Base-by-base conservation (phyloP, 306 rosid species). In the Quercus alba region DNA sequence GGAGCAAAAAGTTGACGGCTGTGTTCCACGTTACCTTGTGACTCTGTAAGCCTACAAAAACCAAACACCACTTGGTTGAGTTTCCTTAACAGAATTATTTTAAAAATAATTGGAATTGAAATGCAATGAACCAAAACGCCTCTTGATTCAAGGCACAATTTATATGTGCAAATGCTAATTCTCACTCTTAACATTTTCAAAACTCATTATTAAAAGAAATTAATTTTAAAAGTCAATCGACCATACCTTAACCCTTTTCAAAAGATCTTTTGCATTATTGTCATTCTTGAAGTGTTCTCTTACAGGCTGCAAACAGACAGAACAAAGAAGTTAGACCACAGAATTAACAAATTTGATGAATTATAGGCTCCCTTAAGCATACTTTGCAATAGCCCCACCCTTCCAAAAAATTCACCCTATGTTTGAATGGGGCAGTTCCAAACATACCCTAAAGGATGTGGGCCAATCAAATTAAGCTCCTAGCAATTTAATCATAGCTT, bases 201-300 rank as follows among this genome's bases (percentile, higher is more conserved):
- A 44, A 55, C n/a, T 17, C 64, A 13, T 8, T 9, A 75, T 21
- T 73, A 56, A 12, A 3, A 23, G 5, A 13, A 46, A 17, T 25
- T 8, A 35, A 59, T 55, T 59, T 52, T 41, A 41, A 7, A 5
- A 74, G 1, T 2, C 59, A 30, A 78, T 74, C 5, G 35, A 82
- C 59, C 73, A 81, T 80, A 91, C 98, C 98, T 90, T 90, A 67
- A 93, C 92, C 76, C 86, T 88, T 82, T 84, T 89, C 28, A 93
- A 83, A 7, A 93, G 92, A 67, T 90, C 90, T 77, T 81, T 91
- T 17, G 98, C 98, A 68, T 88, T 73, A 80, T 71, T 84, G 78
- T 93, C 97, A 35, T 64, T 88, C 82, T 35, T 93, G 75, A 93
- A 93, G 82, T 93, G 94, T 49, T 82, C 86, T 72, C 98, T 85